phyloP scores from a whole-genome alignment of 2,329 filamentous ascomycete species.

The Sphaerulina vaccinii region DNA sequence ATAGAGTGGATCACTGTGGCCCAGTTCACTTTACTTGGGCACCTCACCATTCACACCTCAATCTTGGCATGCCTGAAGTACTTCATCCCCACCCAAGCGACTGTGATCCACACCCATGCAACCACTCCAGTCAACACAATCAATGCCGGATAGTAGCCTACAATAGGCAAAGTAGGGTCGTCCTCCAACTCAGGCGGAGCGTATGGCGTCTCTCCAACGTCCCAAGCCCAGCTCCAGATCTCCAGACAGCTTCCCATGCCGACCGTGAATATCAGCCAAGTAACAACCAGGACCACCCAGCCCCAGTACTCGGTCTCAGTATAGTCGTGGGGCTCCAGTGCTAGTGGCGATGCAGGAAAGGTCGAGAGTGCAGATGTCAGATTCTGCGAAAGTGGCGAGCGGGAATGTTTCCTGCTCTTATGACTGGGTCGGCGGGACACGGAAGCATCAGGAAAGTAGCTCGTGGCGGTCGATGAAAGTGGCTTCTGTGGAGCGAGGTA shows the following conservation, averaged over 20 bases:
- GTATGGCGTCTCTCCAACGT: conserved; percentile 93
- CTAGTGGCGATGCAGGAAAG: conserved; percentile 19
- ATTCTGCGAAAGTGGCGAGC: conserved; percentile 32
- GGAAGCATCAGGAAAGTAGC: conserved; percentile 33
- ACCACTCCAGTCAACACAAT: conserved; percentile 92
- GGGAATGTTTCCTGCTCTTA: conserved; percentile 18
- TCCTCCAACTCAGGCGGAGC: conserved; percentile 93
- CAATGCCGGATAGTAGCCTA: conserved; percentile 93
- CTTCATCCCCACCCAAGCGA: conserved; percentile 99
- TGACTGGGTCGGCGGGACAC: conserved; percentile 22
- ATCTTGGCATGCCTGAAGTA: conserved; percentile 98
- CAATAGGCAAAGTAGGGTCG: conserved; percentile 89
- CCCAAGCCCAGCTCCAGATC: conserved; percentile 99
- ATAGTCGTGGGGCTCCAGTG: conserved; percentile 74
- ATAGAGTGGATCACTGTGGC: no score
- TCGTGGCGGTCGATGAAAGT: conserved; percentile 25
- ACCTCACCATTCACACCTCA: conserved; percentile 45
- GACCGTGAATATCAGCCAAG: conserved; percentile 93
- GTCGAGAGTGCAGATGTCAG: conserved; percentile 21
- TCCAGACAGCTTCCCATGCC: conserved; percentile 95
- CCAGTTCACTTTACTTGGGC: no score
- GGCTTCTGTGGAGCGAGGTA: conserved; percentile 22
- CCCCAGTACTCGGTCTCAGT: conserved; percentile 97
- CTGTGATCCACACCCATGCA: conserved; percentile 98
- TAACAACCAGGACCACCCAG: conserved; percentile 85